Conservation (phyloP, 208 protist species). For the Leishmania major region DNA sequence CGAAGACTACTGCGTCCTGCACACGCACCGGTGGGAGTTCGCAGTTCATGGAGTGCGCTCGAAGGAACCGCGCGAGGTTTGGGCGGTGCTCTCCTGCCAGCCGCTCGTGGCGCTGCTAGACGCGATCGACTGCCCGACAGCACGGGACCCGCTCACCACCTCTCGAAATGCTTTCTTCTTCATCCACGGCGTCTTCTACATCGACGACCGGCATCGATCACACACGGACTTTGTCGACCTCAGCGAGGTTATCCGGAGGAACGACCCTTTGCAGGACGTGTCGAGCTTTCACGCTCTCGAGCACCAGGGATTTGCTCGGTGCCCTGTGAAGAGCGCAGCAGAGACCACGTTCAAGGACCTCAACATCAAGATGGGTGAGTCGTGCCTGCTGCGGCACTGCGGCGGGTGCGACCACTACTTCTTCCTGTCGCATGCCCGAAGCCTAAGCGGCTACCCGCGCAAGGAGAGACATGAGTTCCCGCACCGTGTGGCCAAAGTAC, state of each 20-base stretch:
- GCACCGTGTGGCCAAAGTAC: conserved; percentile 51
- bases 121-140: conserved; percentile 54
- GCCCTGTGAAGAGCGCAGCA: conserved; percentile 64
- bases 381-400: conserved; percentile 64
- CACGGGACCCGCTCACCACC: conserved; percentile 25
- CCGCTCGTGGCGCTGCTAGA: conserved; percentile 70
- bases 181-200: conserved; percentile 80
- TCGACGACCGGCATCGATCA: conserved; percentile 73
- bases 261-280: conserved; percentile 33
- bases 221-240: conserved; percentile 61
- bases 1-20: conserved; percentile 73
- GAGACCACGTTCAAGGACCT: conserved; percentile 76
- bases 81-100: conserved; percentile 82
- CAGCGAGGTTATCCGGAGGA: conserved; percentile 47
- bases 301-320: conserved; percentile 56
- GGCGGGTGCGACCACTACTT: conserved; percentile 85
- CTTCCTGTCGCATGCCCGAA: conserved; percentile 45
- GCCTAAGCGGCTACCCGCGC: conserved; percentile 39
- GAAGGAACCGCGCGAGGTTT: conserved; percentile 47
- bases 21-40: conserved; percentile 85
- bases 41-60: conserved; percentile 40
- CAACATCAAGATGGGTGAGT: conserved; percentile 64
- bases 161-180: conserved; percentile 76
- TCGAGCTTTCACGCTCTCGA: conserved; percentile 1
- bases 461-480: conserved; percentile 51